phyloP scores from a whole-genome alignment of 805 yeast genomes.

The Danielozyma ontarioensis region DNA sequence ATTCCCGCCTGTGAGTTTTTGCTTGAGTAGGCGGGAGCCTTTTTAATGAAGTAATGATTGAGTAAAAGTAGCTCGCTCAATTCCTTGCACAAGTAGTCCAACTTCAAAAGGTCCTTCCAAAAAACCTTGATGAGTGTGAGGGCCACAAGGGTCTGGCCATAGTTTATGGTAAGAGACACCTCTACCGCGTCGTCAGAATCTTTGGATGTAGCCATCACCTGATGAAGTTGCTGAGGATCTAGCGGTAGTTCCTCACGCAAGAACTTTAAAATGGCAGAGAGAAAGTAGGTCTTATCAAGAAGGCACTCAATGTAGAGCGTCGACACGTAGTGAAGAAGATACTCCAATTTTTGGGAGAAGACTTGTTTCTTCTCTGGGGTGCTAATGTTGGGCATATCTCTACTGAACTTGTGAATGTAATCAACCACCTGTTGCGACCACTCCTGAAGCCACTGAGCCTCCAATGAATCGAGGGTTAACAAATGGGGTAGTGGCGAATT shows the following conservation, averaged over 20 bases:
- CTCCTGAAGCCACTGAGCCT: conserved; percentile 67
- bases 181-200: conserved; percentile 19
- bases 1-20: conserved; percentile 1
- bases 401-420: conserved; percentile 48
- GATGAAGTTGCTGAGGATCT: conserved; percentile 20
- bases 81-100: conserved; percentile 58
- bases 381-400: conserved; percentile 26
- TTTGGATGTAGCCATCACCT: conserved; percentile 13
- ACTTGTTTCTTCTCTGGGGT: conserved; percentile 24
- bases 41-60: conserved; percentile 38
- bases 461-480: conserved; percentile 32
- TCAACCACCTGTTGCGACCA: conserved; percentile 85
- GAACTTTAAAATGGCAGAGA: conserved; percentile 58
- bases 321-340: conserved; percentile 54
- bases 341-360: conserved; percentile 52
- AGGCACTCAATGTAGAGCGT: conserved; percentile 66
- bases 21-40: conserved; percentile 17
- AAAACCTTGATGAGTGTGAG: conserved; percentile 55
- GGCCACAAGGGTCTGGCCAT: conserved; percentile 30
- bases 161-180: conserved; percentile 18
- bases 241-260: conserved; percentile 34
- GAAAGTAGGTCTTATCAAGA: conserved; percentile 55
- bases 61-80: conserved; percentile 56
- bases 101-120: conserved; percentile 61
- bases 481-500: conserved; percentile 5